phyloP scores from a whole-genome alignment of 2,329 filamentous ascomycete genomes.

The Neofusicoccum sp. region DNA sequence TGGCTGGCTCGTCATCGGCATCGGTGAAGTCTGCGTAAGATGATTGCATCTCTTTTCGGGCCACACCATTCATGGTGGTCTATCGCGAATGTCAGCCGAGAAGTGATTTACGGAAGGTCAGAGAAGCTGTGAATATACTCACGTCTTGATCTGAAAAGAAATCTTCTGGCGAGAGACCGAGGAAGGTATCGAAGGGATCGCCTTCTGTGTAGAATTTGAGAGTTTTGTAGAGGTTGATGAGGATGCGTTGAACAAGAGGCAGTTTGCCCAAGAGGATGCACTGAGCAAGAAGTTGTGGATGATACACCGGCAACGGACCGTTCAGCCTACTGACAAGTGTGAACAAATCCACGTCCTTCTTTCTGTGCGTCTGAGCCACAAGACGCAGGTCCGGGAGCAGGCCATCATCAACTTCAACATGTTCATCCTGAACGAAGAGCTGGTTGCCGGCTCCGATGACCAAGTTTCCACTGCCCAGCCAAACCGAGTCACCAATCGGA shows the following conservation, averaged over 20 bases:
- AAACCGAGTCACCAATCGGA: constrained; percentile 88
- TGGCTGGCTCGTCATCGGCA: constrained; percentile 56
- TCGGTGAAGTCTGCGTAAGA: constrained; percentile 54
- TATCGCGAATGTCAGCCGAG: constrained; percentile 24
- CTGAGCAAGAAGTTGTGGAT: constrained; percentile 86
- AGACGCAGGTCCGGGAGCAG: constrained; percentile 57
- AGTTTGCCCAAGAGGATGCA: constrained; percentile 80
- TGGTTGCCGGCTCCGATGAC: constrained; percentile 90
- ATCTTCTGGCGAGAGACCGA: constrained; percentile 56
- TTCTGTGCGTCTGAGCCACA: constrained; percentile 42
- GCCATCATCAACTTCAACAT: constrained; percentile 63
- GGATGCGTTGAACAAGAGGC: constrained; percentile 66
- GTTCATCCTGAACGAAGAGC: constrained; percentile 77
- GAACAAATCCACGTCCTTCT: constrained; percentile 67
- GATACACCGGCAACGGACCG: constrained; percentile 82
- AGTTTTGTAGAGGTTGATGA: constrained; percentile 69
- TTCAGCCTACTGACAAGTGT: constrained; percentile 81
- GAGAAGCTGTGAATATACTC: constrained; percentile 21
- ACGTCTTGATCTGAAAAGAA: constrained; percentile 50
- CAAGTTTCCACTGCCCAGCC: constrained; percentile 81
- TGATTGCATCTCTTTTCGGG: constrained; percentile 50
- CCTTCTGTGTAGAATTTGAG: constrained; percentile 82
- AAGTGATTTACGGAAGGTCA: neutral
- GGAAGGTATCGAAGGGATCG: constrained; percentile 74
- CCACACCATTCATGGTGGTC: constrained; percentile 38